phyloP scores from a whole-genome alignment of 352 stramenopile species.

The Globisporangium lucens region DNA sequence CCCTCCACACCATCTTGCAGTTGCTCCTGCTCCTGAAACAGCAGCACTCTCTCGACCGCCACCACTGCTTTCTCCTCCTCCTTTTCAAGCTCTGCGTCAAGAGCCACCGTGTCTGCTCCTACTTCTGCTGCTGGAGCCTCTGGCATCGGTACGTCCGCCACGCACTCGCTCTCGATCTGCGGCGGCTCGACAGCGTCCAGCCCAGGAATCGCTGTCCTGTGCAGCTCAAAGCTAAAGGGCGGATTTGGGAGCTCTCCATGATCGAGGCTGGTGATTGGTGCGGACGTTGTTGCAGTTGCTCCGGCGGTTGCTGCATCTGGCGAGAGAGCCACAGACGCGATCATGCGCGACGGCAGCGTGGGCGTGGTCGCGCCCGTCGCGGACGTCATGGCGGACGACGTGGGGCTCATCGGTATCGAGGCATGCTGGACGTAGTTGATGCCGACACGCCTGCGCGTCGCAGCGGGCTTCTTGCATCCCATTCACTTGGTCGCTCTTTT shows the following conservation, averaged over 20 bases:
- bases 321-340: not conserved
- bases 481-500: slow-evolving; percentile 18
- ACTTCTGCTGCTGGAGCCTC: not conserved
- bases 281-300: not conserved
- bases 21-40: no score
- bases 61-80: not conserved
- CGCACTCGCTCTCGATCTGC: slow-evolving; percentile 2
- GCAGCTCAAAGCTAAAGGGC: slow-evolving; percentile 4
- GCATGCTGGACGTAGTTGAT: slow-evolving; percentile 13
- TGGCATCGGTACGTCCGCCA: not conserved
- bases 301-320: not conserved
- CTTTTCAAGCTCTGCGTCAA: not conserved
- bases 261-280: not conserved
- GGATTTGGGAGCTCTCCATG: not conserved
- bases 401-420: not conserved
- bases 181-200: not conserved
- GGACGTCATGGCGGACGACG: not conserved
- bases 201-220: not conserved
- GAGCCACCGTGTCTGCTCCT: not conserved
- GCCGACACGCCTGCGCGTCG: slow-evolving; percentile 29
- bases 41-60: no score
- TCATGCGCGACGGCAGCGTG: not conserved
- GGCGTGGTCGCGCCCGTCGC: not conserved
- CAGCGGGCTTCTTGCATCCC: slow-evolving; percentile 33
- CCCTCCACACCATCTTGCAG: no score